Percentiles rank a stretch among this genome's conserved stretches.
phyloP scores from a whole-genome alignment of 2,329 filamentous ascomycete genomes.

The Xylaria multiplex region DNA sequence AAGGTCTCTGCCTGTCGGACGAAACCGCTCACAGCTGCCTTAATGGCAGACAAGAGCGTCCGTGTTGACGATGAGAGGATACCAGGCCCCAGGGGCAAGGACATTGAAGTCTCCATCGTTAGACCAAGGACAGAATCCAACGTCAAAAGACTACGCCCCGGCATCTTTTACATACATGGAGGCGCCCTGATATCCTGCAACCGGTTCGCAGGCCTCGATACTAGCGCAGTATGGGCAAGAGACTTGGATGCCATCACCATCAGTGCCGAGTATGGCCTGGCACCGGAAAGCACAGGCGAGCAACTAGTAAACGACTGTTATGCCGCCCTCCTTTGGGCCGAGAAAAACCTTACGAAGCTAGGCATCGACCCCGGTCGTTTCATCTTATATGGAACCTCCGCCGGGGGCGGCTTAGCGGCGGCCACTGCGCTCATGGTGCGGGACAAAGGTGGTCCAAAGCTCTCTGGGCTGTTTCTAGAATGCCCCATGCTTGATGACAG shows the following conservation, averaged over 20 bases:
- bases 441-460: constrained; percentile 50
- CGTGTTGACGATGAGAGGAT: constrained; percentile 43
- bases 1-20: constrained; percentile 43
- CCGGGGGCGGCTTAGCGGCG: constrained; percentile 66
- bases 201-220: constrained; percentile 49
- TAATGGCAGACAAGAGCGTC: constrained; percentile 46
- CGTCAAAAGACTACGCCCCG: constrained; percentile 38
- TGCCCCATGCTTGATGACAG: constrained; percentile 57
- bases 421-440: constrained; percentile 60
- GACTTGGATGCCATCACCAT: constrained; percentile 47
- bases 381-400: constrained; percentile 65
- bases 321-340: constrained; percentile 50
- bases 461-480: constrained; percentile 53
- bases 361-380: constrained; percentile 60
- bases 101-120: constrained; percentile 43
- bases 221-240: constrained; percentile 46
- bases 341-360: constrained; percentile 45
- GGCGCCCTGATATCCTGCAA: constrained; percentile 48
- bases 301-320: constrained; percentile 53
- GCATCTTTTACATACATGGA: constrained; percentile 50
- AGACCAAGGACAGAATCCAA: constrained; percentile 42
- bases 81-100: constrained; percentile 42
- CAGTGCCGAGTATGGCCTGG: constrained; percentile 49
- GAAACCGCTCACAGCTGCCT: constrained; percentile 42
- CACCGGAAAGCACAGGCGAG: constrained; percentile 47